Evolutionary conservation across 768 basidiomycete species (phyloP), one percentile per base, ranked within the genome.

Genomic region (Tremella yokohamensis): DNA sequence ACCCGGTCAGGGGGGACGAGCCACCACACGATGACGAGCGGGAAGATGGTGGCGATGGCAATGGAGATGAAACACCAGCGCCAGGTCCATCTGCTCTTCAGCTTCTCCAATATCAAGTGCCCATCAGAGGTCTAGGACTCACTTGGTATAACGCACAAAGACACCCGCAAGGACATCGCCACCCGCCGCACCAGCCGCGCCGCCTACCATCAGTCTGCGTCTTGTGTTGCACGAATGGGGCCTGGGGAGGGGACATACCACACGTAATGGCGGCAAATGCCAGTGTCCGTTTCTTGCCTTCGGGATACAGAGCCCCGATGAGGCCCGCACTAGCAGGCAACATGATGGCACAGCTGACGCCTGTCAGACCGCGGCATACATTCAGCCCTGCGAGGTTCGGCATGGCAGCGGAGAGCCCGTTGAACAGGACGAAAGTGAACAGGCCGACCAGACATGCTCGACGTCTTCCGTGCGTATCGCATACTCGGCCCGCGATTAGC

Each of bases 51-150:
- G 44, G 40, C 22, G 19, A 44, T 20, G 11, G 45, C 53, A 15
- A 45, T 11, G 11, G 47, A 48, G 18, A 60, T 26, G 37, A 20
- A 54, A 37, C 42, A 50, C 9, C 53, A 20, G 44, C 58, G 11
- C 58, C 58, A 55, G 3, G 58, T 60, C 34, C 47, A 55, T 15
- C 58, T 59, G n/a, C 40, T 11, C 18, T 8, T 53, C 52, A 53
- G 52, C 52, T 45, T 45, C n/a, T 4, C n/a, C 42, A n/a, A n/a
- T n/a, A n/a, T n/a, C n/a, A n/a, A n/a, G n/a, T n/a, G n/a, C 12
- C 39, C 39, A 18, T 40, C 39, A 40, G 18, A 40, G 18, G 11
- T 11, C 39, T 40, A 34, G 13, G 16, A 44, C 40, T 24, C 49
- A 50, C 37, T 19, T 40, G 42, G 44, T 12, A 42, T 48, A 60